Percentiles rank a stretch among this genome's conserved stretches.
Evolutionary conservation across 768 basidiomycete genomes (phyloP).

Genomic region (Trametes punicea): DNA sequence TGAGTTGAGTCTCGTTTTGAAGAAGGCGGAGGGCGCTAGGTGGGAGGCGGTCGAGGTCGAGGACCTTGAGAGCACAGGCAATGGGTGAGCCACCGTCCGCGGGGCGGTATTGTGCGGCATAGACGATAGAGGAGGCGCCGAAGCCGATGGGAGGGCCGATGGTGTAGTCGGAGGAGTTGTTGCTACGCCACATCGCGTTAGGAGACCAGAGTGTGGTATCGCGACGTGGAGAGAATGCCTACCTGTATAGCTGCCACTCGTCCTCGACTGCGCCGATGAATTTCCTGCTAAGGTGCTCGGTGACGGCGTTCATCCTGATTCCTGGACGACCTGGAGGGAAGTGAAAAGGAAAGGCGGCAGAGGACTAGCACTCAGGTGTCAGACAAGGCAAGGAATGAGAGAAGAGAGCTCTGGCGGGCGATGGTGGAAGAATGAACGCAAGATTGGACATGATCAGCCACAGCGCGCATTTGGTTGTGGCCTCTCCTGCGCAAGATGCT

Average conservation of each 20-base stretch:
- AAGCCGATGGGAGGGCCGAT: constrained; percentile 81
- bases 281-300: constrained; percentile 25
- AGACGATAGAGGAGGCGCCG: constrained; percentile 90
- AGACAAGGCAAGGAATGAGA: neutral
- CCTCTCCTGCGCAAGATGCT: neutral
- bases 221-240: constrained; percentile 8
- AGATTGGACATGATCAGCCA: constrained; percentile 6
- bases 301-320: constrained; percentile 14
- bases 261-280: constrained; percentile 84
- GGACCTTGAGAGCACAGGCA: constrained; percentile 83
- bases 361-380: neutral
- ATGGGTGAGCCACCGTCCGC: constrained; percentile 36
- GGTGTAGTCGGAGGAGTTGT: constrained; percentile 66
- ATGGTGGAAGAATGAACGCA: constrained; percentile 12
- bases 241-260: constrained; percentile 83
- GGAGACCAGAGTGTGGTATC: neutral
- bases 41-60: constrained; percentile 80
- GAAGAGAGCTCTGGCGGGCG: neutral
- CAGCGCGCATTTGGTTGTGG: neutral
- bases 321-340: neutral
- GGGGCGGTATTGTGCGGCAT: constrained; percentile 65
- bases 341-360: neutral
- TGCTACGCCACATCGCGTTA: constrained; percentile 40
- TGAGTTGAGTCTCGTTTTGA: constrained; percentile 83
- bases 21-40: constrained; percentile 68